Conservation (phyloP, 2,329 filamentous ascomycete genomes). For the Paecilomyces sp. region DNA sequence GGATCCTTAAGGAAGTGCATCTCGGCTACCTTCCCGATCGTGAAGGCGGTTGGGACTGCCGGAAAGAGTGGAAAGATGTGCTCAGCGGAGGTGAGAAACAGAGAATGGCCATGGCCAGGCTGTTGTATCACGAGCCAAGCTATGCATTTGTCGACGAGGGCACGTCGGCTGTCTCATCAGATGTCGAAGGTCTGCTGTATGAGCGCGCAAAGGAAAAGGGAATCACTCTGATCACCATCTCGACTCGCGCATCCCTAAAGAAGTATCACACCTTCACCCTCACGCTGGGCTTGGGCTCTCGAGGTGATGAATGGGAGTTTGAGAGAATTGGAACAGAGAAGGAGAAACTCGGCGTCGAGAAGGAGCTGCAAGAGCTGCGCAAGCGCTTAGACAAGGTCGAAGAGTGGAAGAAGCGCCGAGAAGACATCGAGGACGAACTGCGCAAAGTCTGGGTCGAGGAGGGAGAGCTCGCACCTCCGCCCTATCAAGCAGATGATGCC, state of each 20-base stretch:
- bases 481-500: conserved; percentile 22
- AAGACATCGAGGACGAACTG: conserved; percentile 78
- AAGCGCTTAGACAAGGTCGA: conserved; percentile 76
- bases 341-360: conserved; percentile 89
- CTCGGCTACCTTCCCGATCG: conserved; percentile 84
- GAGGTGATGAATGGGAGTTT: conserved; percentile 84
- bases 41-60: conserved; percentile 92
- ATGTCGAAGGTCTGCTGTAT: conserved; percentile 90
- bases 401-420: conserved; percentile 68
- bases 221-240: conserved; percentile 94
- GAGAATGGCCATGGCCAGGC: conserved; percentile 78
- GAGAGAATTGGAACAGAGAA: conserved; percentile 88
- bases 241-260: conserved; percentile 86
- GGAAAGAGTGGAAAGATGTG: conserved; percentile 98
- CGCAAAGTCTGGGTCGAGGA: conserved; percentile 54
- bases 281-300: conserved; percentile 70
- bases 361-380: conserved; percentile 76
- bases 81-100: conserved; percentile 98
- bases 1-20: conserved; percentile 72
- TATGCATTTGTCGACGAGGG: conserved; percentile 96
- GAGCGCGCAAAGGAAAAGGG: conserved; percentile 88
- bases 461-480: conserved; percentile 29
- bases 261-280: conserved; percentile 94
- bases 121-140: conserved; percentile 89
- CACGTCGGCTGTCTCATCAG: conserved; percentile 85